Percentiles rank a stretch among this genome's conserved stretches.
phyloP scores from a whole-genome alignment of 345 rosid genomes.

The Laguncularia racemosa region DNA sequence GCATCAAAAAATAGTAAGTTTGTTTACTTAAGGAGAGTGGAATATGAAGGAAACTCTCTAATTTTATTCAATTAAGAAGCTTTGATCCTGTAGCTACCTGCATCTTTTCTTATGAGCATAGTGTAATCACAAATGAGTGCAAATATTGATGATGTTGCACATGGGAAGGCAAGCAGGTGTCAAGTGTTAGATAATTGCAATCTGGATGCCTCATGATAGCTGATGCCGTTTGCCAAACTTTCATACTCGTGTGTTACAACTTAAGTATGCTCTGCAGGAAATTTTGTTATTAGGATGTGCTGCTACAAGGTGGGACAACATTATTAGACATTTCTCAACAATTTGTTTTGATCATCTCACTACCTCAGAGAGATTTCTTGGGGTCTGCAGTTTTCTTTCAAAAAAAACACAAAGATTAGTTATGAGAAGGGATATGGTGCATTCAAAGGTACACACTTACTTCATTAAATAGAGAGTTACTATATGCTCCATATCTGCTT shows the following conservation, averaged over 20 bases:
- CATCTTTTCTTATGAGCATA: too few relatives aligned
- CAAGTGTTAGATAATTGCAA: too few relatives aligned
- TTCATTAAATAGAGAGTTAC: too few relatives aligned
- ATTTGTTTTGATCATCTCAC: slow-evolving; percentile 40
- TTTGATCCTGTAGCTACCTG: neutral
- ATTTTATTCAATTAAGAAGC: neutral
- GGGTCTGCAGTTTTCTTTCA: slow-evolving; percentile 36
- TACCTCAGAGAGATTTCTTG: slow-evolving; percentile 47
- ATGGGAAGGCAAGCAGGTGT: too few relatives aligned
- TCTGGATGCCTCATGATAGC: too few relatives aligned
- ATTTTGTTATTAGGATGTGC: slow-evolving; percentile 66
- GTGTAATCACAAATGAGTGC: too few relatives aligned
- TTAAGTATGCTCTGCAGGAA: slow-evolving; percentile 37
- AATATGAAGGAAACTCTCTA: neutral
- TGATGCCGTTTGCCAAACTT: too few relatives aligned
- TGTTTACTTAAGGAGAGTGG: neutral
- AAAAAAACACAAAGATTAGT: slow-evolving; percentile 29
- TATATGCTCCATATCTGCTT: too few relatives aligned
- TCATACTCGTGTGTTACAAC: too few relatives aligned
- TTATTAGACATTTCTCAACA: slow-evolving; percentile 53
- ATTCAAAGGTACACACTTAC: slow-evolving; percentile 36
- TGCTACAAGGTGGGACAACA: slow-evolving; percentile 42
- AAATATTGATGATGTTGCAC: too few relatives aligned
- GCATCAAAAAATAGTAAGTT: slow-evolving; percentile 47
- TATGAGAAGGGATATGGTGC: slow-evolving; percentile 22